Conservation (phyloP, 805 yeast species). For the Yarrowia keelungensis region DNA sequence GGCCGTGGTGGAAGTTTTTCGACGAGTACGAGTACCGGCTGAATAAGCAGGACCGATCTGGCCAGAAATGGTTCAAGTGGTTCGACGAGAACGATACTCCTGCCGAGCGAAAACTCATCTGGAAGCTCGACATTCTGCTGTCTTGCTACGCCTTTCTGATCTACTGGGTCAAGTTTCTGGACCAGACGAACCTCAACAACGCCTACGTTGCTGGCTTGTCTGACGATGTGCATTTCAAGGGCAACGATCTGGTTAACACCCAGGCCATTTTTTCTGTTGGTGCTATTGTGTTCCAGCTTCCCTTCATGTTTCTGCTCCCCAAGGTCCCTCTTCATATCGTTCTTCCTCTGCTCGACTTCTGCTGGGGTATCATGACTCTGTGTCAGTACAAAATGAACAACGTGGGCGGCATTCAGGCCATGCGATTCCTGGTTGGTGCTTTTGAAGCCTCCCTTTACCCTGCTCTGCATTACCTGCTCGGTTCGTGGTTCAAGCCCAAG, state of each 20-base stretch:
- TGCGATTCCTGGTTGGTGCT: conserved; percentile 69
- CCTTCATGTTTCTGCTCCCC: conserved; percentile 64
- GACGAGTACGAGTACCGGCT: conserved; percentile 69
- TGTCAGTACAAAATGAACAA: conserved; percentile 59
- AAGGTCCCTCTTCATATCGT: conserved; percentile 62
- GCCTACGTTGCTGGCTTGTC: conserved; percentile 71
- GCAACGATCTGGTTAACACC: conserved; percentile 65
- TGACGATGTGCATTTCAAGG: conserved; percentile 61
- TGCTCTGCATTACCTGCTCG: conserved; percentile 51
- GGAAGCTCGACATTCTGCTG: conserved; percentile 62
- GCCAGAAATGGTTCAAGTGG: conserved; percentile 62
- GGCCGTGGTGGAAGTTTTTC: conserved; percentile 54
- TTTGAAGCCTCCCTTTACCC: conserved; percentile 73
- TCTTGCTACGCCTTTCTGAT: conserved; percentile 64
- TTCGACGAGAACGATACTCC: conserved; percentile 58
- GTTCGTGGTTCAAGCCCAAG: conserved; percentile 61
- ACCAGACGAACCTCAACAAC: conserved; percentile 63
- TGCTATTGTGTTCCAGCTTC: conserved; percentile 64
- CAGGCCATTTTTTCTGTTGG: conserved; percentile 66
- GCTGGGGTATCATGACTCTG: conserved; percentile 72
- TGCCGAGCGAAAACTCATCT: conserved; percentile 56
- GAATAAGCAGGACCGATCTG: conserved; percentile 42
- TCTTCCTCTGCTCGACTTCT: conserved; percentile 62
- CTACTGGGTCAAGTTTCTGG: conserved; percentile 72
- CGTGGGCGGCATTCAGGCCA: conserved; percentile 61